Conservation (phyloP, 2,329 filamentous ascomycete species). For the Gaeumannomyces tritici region DNA sequence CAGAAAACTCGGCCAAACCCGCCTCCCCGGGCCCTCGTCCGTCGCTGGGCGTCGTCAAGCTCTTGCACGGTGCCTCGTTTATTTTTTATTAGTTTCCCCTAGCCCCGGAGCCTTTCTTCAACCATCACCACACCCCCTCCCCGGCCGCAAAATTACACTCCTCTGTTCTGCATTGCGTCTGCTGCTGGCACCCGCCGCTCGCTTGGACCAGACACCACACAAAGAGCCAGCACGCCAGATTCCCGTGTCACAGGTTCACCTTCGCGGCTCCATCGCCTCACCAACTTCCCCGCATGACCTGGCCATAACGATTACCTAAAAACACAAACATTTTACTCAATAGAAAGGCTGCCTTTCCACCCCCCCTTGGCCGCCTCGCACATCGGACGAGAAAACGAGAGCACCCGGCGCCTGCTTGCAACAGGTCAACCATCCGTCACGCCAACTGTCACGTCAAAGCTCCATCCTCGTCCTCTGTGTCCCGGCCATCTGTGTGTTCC, state of each 20-base stretch:
- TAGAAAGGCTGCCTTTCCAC: constrained; percentile 22
- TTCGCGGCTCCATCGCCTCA: constrained; percentile 1
- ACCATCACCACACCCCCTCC: neutral
- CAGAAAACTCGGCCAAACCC: neutral
- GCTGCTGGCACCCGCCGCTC: neutral
- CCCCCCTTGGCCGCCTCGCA: neutral
- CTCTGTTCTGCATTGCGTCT: neutral
- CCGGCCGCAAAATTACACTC: neutral
- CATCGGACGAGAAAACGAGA: constrained; percentile 2
- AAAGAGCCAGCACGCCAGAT: constrained; percentile 1
- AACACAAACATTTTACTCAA: constrained; percentile 33
- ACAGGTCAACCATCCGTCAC: constrained; percentile 2
- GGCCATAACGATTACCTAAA: constrained; percentile 33
- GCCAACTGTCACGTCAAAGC: constrained; percentile 2
- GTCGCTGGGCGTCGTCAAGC: neutral
- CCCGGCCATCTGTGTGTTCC: neutral
- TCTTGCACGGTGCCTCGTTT: neutral
- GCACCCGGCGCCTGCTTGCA: neutral
- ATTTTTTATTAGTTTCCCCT: neutral
- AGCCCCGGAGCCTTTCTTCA: neutral
- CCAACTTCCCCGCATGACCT: constrained; percentile 28
- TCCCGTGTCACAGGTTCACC: constrained; percentile 2
- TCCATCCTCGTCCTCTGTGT: neutral
- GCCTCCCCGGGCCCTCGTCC: no score
- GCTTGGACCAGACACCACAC: neutral